Percentiles rank a stretch among this genome's conserved stretches.
These are phyloP conservation scores for Umbelopsis vinacea DNA, from an alignment of 192 early-diverging fungal species.

Conservation along the genomic window DNA sequence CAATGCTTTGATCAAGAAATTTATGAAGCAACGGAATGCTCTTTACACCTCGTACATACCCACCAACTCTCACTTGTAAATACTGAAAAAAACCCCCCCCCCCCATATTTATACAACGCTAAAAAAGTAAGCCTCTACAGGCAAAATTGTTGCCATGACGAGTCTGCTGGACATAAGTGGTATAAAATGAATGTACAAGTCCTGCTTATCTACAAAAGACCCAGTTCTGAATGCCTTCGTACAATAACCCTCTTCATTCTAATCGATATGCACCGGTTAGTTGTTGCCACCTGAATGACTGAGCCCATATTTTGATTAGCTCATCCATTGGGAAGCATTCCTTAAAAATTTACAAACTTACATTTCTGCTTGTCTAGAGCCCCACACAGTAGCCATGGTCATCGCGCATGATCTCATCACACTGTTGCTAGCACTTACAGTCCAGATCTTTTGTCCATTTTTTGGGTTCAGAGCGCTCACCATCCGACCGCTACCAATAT, in stretches of 20 bases:
- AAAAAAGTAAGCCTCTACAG: too few relatives aligned
- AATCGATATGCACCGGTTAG: too few relatives aligned
- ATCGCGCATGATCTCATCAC: constrained; percentile 11
- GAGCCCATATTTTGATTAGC: too few relatives aligned
- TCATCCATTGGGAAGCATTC: too few relatives aligned
- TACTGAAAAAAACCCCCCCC: neutral
- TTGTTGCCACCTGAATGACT: too few relatives aligned
- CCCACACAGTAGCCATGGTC: constrained; percentile 30
- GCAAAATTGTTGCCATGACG: too few relatives aligned
- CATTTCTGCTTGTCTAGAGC: constrained; percentile 25
- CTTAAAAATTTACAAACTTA: neutral
- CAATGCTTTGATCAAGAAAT: neutral
- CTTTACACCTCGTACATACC: neutral
- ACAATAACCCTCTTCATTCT: too few relatives aligned
- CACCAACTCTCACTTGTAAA: constrained; percentile 3
- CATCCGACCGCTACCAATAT: constrained; percentile 26
- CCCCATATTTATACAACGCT: neutral
- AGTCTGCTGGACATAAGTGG: too few relatives aligned
- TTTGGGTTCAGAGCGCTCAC: constrained; percentile 20
- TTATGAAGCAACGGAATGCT: neutral
- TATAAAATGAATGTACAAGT: too few relatives aligned
- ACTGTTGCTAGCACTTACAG: neutral
- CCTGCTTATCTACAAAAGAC: too few relatives aligned
- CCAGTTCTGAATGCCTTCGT: too few relatives aligned
- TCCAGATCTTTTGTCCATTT: constrained; percentile 25